These are phyloP conservation scores for Aureobasidium sp. DNA, from an alignment of 2,329 filamentous ascomycete species.

Conservation along the genomic window DNA sequence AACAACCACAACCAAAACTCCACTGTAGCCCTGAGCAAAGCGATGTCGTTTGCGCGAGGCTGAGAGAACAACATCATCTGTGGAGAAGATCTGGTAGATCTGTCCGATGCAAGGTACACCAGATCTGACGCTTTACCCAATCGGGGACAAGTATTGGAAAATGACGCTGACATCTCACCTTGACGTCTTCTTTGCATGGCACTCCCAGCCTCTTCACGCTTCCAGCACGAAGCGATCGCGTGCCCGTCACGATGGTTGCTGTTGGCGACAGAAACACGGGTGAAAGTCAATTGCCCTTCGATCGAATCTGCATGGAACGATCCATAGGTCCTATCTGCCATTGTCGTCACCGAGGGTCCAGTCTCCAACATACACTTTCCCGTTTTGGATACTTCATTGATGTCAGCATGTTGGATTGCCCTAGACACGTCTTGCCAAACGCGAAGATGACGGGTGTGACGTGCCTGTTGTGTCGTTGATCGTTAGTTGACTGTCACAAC, in stretches of 20 bases:
- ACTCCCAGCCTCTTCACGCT: not conserved
- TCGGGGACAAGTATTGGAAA: not conserved
- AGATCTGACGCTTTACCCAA: constrained; percentile 9
- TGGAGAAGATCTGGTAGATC: constrained; percentile 6
- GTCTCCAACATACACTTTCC: not conserved
- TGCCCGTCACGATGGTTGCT: not conserved
- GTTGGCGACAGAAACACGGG: not conserved
- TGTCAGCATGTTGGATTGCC: constrained; percentile 3
- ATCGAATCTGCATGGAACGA: not conserved
- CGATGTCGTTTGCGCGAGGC: not conserved
- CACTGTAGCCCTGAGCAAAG: not conserved
- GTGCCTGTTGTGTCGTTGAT: not conserved
- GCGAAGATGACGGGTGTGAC: constrained; percentile 14
- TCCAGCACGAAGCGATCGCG: not conserved
- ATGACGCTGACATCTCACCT: not conserved
- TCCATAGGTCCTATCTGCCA: not conserved
- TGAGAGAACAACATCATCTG: constrained; percentile 1
- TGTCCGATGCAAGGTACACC: not conserved
- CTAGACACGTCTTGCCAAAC: not conserved
- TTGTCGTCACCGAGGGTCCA: not conserved
- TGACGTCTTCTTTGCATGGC: not conserved
- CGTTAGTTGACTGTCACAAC: not conserved
- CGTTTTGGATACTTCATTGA: constrained; percentile 14
- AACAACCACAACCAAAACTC: not conserved
- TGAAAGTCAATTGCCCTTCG: constrained; percentile 1